Percentiles rank a stretch among this genome's conserved stretches.
phyloP scores from a whole-genome alignment of 2,329 filamentous ascomycete genomes.

The Scedosporium aurantiacum region DNA sequence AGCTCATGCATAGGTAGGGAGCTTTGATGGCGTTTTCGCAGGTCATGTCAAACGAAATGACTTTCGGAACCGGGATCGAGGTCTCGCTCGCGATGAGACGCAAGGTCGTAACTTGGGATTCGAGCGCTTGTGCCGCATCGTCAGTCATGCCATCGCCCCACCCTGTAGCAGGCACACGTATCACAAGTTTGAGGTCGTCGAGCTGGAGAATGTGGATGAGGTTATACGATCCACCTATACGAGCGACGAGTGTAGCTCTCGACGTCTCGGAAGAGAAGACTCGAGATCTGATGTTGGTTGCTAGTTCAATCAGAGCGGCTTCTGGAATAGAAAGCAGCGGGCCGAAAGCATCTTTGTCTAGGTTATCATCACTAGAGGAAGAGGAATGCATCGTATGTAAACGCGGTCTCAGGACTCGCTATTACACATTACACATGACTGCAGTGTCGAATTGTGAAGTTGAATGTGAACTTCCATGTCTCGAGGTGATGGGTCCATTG shows the following conservation, averaged over 20 bases:
- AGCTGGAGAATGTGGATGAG: not conserved
- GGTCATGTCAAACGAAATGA: constrained; percentile 10
- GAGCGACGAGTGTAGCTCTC: not conserved
- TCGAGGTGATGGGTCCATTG: too few relatives aligned
- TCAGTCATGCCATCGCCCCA: not conserved
- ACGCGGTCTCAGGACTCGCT: too few relatives aligned
- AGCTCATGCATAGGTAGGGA: constrained; percentile 13
- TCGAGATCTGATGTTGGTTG: not conserved
- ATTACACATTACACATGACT: too few relatives aligned
- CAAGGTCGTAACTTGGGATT: not conserved
- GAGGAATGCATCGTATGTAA: not conserved
- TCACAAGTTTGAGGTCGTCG: not conserved
- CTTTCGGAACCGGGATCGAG: constrained; percentile 10
- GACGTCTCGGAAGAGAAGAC: not conserved
- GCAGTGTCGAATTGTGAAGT: too few relatives aligned
- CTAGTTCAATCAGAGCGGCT: not conserved
- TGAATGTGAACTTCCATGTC: too few relatives aligned
- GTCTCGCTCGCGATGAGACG: not conserved
- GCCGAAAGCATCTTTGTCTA: not conserved
- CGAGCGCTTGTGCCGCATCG: not conserved
- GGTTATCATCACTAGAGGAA: not conserved
- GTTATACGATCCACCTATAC: not conserved
- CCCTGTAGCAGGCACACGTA: not conserved
- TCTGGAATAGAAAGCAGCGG: not conserved
- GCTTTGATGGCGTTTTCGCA: constrained; percentile 10